A percentile compares a stretch with the other conserved stretches of the same genome.
Evolutionary conservation across 164 flowering plant species (phyloP).

Genomic region (Magnolia kwangsiensis): DNA sequence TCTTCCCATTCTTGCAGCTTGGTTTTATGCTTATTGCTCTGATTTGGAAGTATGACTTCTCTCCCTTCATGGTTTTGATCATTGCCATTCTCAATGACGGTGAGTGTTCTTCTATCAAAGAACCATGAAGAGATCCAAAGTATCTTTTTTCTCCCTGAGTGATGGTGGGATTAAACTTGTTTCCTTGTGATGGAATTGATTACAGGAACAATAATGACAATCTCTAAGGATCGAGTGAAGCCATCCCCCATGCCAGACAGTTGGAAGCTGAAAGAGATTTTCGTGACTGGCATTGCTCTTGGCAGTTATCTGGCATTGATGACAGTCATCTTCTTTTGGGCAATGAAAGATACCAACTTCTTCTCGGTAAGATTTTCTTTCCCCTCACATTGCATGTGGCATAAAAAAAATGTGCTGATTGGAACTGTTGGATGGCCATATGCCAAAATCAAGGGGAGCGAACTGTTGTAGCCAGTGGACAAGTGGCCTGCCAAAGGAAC

Average conservation of each 20-base stretch:
- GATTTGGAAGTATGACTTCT: conserved; percentile 91
- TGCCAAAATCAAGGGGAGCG: too few relatives aligned
- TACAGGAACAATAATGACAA: conserved; percentile 96
- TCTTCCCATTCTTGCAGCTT: conserved; percentile 41
- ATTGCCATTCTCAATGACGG: conserved; percentile 97
- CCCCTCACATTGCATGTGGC: not conserved
- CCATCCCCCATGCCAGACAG: conserved; percentile 97
- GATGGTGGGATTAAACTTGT: not conserved
- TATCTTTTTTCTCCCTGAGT: not conserved
- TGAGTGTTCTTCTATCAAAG: conserved; percentile 21
- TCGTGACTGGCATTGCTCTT: conserved; percentile 88
- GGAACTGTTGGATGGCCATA: not conserved
- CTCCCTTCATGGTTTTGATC: conserved; percentile 97
- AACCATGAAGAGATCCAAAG: not conserved
- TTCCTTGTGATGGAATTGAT: not conserved
- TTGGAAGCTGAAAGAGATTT: conserved; percentile 94
- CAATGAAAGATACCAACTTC: conserved; percentile 62
- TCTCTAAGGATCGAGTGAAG: conserved; percentile 93
- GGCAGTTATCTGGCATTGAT: conserved; percentile 87
- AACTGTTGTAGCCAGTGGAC: too few relatives aligned
- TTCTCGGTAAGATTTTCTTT: conserved; percentile 52
- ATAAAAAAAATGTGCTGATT: not conserved
- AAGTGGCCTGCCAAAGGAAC: too few relatives aligned
- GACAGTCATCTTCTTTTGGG: conserved; percentile 94
- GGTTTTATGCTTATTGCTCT: conserved; percentile 92